Base-by-base conservation (phyloP, 2,329 filamentous ascomycete genomes). In the Ceratocystis smalleyi region DNA sequence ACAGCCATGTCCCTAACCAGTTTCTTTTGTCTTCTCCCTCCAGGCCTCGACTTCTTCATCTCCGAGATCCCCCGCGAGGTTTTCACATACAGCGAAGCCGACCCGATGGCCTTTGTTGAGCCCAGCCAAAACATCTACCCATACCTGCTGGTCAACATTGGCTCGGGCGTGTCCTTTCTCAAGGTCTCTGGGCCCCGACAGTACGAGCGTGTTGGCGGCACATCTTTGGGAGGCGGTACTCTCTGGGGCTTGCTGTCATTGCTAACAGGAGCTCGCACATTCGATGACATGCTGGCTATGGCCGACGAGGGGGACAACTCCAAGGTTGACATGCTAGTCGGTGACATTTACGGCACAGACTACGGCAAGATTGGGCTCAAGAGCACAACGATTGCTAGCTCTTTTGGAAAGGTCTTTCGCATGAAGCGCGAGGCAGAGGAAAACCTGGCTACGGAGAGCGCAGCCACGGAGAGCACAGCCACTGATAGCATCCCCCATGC, bases 21-120 rank as follows among this genome's bases (percentile, higher is more conserved):
- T 43, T n/a, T 47, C 40, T 22, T 19, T 1, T 22, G 19, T 17
- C 47, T 57, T 19, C 2, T 19, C 15, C 17, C 30, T 40, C 67
- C 70, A 90, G 91, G 92, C 12, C 84, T 99, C 54, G 94, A 99
- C 73, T 99, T 97, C 77, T 97, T 99, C 79, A 97, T 97, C 72
- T 95, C 90, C 68, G 91, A 97, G 73, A 97, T 99, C 66, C 94
- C 94, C 22, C 85, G 88, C 69, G 94, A 99, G 75, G 92, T 99
- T 64, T 99, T 99, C 72, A 96, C 91, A 22, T 97, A 97, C 75
- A 91, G 88, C 72, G 92, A 95, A 73, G 82, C 83, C 43, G 86
- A 94, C 70, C 91, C 91, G 3, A 95, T 96, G 88, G 83, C 89
- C 71, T 97, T 96, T 72, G 84, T 87, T 69, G 83, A 86, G 67